A percentile compares a stretch with the other conserved stretches of the same genome.
Conservation (phyloP, 2,329 filamentous ascomycete species). For the Epicoccum sorghinum region DNA sequence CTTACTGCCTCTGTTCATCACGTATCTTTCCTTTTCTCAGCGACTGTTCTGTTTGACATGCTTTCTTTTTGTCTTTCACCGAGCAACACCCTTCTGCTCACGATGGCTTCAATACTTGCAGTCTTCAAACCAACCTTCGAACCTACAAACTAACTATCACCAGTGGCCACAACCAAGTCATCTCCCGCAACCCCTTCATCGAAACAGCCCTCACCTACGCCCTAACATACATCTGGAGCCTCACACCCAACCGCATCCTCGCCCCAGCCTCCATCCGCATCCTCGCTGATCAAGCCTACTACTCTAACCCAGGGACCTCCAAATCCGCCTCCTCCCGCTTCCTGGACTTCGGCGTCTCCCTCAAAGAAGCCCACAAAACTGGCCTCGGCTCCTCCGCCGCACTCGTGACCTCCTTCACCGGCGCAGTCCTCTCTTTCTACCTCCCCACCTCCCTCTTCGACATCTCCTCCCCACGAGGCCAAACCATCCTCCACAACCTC, state of each 20-base stretch:
- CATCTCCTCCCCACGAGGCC: conserved; percentile 60
- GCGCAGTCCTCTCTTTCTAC: conserved; percentile 77
- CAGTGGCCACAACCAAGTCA: conserved; percentile 47
- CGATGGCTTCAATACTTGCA: too few species aligned
- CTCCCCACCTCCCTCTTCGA: conserved; percentile 64
- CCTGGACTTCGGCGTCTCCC: conserved; percentile 75
- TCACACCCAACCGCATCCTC: conserved; percentile 59
- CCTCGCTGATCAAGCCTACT: conserved; percentile 95
- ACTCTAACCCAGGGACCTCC: conserved; percentile 62
- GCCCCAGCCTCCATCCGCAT: conserved; percentile 79
- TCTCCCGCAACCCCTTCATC: conserved; percentile 79
- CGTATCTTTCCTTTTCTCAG: background rate
- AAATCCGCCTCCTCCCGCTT: conserved; percentile 61
- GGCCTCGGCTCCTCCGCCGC: conserved; percentile 94
- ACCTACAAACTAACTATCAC: background rate
- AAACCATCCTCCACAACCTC: conserved; percentile 81
- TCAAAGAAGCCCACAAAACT: conserved; percentile 87
- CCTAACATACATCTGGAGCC: conserved; percentile 75
- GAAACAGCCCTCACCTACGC: conserved; percentile 89
- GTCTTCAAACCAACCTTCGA: too few species aligned
- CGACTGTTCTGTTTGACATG: background rate
- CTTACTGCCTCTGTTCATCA: background rate
- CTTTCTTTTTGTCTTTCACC: background rate
- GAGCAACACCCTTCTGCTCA: background rate
- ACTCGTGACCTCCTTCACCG: conserved; percentile 85